phyloP scores from a whole-genome alignment of 768 basidiomycete species.

The Tylopilus felleus region DNA sequence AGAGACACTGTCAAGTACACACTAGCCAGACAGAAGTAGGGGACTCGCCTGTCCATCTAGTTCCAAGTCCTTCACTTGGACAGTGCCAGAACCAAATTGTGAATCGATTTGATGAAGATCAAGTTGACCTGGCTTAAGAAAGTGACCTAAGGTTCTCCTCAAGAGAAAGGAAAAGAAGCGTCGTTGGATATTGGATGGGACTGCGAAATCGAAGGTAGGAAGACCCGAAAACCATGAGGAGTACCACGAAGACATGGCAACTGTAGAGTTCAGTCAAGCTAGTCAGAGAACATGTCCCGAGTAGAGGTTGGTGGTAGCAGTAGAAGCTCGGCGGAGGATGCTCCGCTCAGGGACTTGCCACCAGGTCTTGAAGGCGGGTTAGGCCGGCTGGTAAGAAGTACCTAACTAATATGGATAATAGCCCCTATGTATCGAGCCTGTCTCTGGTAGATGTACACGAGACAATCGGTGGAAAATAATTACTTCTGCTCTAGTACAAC shows the following conservation, averaged over 20 bases:
- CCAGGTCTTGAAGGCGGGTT: neutral
- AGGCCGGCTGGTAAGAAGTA: neutral
- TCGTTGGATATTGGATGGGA: constrained; percentile 75
- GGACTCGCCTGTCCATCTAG: constrained; percentile 66
- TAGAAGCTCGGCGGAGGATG: neutral
- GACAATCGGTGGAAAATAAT: neutral
- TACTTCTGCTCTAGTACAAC: neutral
- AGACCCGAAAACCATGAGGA: constrained; percentile 52
- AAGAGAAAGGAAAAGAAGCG: constrained; percentile 89
- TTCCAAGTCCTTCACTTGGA: constrained; percentile 82
- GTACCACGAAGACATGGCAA: constrained; percentile 51
- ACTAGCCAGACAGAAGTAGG: constrained; percentile 2
- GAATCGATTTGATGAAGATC: constrained; percentile 86
- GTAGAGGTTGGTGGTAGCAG: neutral
- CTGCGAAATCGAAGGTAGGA: constrained; percentile 60
- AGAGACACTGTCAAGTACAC: constrained; percentile 14
- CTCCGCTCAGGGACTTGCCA: neutral
- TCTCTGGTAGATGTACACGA: too few relatives aligned
- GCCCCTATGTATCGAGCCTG: constrained; percentile 13
- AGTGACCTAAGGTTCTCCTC: constrained; percentile 76
- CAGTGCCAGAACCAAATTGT: constrained; percentile 86
- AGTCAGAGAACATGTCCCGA: constrained; percentile 14
- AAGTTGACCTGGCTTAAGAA: constrained; percentile 86
- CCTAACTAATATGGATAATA: constrained; percentile 20
- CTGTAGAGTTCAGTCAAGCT: constrained; percentile 12